Conservation (phyloP, 192 early-diverging fungal genomes). For the Podila epigama region DNA sequence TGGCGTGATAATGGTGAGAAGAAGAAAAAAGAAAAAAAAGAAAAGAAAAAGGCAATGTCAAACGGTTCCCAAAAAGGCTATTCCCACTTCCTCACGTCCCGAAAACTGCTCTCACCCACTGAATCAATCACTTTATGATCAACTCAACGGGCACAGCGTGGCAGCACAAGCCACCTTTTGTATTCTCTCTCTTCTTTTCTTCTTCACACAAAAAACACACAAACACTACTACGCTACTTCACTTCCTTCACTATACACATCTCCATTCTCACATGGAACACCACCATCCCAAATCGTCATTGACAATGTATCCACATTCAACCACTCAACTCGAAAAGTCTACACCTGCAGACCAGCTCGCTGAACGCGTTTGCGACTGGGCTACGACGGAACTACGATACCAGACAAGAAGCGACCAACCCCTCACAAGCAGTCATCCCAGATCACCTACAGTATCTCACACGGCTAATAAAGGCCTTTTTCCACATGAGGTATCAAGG, state of each 20-base stretch:
- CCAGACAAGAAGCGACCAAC: neutral
- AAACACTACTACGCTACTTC: neutral
- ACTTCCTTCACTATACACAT: too few relatives aligned
- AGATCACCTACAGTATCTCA: neutral
- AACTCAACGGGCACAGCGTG: neutral
- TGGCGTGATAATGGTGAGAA: neutral
- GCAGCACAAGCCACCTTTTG: neutral
- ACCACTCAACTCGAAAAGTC: neutral
- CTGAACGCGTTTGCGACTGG: constrained; percentile 26
- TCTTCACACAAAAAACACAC: neutral
- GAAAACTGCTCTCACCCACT: neutral
- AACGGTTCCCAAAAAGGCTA: neutral
- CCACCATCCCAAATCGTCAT: too few relatives aligned
- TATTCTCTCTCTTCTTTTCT: neutral
- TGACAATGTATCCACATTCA: too few relatives aligned
- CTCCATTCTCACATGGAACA: too few relatives aligned
- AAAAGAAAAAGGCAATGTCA: neutral
- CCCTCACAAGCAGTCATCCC: neutral
- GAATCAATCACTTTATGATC: neutral
- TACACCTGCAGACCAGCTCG: neutral
- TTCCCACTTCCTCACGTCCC: neutral
- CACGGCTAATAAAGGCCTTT: neutral
- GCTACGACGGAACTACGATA: constrained; percentile 28
- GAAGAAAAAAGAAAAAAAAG: neutral
- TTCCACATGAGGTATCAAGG: constrained; percentile 9